Evolutionary conservation across 441 rosid species (phyloP).

Genomic region (Mallotus repandus): DNA sequence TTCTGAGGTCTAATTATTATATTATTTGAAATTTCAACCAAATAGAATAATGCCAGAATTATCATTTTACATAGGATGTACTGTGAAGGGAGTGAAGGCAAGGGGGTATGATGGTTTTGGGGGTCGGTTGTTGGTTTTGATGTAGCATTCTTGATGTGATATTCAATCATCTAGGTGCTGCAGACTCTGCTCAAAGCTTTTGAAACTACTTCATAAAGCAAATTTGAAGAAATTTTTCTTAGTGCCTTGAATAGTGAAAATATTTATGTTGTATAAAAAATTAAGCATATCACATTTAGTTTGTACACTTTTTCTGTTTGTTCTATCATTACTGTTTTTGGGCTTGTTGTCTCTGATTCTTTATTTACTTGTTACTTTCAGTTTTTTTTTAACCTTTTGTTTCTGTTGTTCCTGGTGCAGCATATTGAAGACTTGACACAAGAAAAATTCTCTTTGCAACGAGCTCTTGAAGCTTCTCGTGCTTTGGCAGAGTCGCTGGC

Average conservation of each 20-base stretch:
- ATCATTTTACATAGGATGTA: no score
- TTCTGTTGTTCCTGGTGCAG: conserved; percentile 36
- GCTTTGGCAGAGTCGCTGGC: conserved; percentile 85
- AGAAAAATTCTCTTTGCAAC: conserved; percentile 86
- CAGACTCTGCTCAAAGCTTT: background rate
- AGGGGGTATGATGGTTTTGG: background rate
- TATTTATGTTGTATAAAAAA: background rate
- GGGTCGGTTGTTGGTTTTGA: background rate
- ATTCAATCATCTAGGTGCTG: background rate
- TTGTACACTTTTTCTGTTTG: conserved; percentile 1
- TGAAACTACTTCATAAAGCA: background rate
- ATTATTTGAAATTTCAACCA: conserved; percentile 3
- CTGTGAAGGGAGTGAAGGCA: background rate
- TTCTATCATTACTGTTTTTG: background rate
- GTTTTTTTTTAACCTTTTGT: conserved; percentile 10
- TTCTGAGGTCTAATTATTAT: background rate
- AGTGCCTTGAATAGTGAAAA: background rate
- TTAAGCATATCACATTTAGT: background rate
- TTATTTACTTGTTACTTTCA: conserved; percentile 3
- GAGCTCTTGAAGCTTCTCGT: conserved; percentile 90
- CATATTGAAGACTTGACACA: conserved; percentile 93
- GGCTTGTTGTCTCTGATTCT: conserved; percentile 6
- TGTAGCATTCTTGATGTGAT: background rate
- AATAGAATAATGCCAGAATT: background rate
- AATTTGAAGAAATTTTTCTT: background rate